Percentiles rank a stretch among this genome's conserved stretches.
Evolutionary conservation across 805 yeast genomes (phyloP).

Genomic region (Sporopachydermia quercuum): DNA sequence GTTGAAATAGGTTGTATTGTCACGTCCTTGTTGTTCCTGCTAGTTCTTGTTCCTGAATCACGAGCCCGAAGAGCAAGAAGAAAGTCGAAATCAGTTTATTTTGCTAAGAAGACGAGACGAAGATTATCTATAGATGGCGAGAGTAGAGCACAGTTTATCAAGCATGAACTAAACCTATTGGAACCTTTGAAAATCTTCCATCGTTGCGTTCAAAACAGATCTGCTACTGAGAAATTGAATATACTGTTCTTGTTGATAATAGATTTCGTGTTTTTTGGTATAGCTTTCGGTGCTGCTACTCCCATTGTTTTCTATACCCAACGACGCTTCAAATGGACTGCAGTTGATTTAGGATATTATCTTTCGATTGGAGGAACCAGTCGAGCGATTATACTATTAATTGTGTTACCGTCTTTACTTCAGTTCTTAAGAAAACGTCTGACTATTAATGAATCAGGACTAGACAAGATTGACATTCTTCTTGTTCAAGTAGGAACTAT

Average conservation of each 20-base stretch:
- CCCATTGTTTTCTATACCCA: slow-evolving; percentile 12
- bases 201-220: background rate
- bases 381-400: slow-evolving; percentile 14
- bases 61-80: background rate
- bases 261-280: background rate
- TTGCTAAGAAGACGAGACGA: background rate
- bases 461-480: slow-evolving; percentile 11
- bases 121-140: background rate
- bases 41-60: slow-evolving; percentile 1
- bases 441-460: slow-evolving; percentile 9
- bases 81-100: background rate
- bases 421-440: slow-evolving; percentile 7
- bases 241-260: background rate
- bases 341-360: slow-evolving; percentile 17
- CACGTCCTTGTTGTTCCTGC: background rate
- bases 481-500: slow-evolving; percentile 13
- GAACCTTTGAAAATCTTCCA: slow-evolving; percentile 1
- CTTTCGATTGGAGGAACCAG: slow-evolving; percentile 14
- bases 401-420: slow-evolving; percentile 14
- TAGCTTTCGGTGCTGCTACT: background rate
- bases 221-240: background rate
- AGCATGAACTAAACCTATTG: slow-evolving; percentile 1
- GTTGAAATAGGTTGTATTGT: background rate
- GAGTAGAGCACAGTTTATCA: background rate
- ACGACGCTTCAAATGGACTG: slow-evolving; percentile 17